A percentile compares a stretch with the other conserved stretches of the same genome.
These are phyloP conservation scores for Backusella psychrophila DNA, from an alignment of 192 early-diverging fungal genomes.

Conservation along the genomic window DNA sequence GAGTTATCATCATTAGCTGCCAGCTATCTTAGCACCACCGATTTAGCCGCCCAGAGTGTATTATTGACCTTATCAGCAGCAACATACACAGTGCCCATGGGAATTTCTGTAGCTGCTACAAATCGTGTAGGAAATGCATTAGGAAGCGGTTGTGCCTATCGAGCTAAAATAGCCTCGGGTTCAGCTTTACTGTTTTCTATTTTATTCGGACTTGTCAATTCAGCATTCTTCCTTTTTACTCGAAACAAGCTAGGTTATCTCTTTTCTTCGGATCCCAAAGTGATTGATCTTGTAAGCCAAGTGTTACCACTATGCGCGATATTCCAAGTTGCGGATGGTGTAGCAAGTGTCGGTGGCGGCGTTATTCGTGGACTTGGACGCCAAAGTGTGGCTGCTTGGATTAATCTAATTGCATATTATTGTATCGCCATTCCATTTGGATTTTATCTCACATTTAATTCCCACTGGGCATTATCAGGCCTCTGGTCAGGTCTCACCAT, in stretches of 20 bases:
- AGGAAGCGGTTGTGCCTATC: conserved; percentile 45
- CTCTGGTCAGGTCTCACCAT: conserved; percentile 51
- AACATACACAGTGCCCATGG: conserved; percentile 49
- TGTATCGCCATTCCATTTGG: conserved; percentile 56
- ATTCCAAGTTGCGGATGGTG: conserved; percentile 58
- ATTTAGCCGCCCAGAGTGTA: conserved; percentile 56
- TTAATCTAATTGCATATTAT: conserved; percentile 57
- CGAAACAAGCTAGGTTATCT: conserved; percentile 57
- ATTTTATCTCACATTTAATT: conserved; percentile 47
- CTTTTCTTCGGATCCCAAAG: conserved; percentile 64
- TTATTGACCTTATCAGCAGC: conserved; percentile 49
- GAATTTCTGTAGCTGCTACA: conserved; percentile 49
- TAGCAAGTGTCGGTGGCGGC: conserved; percentile 47
- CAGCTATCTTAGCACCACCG: conserved; percentile 49
- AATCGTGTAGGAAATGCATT: conserved; percentile 56
- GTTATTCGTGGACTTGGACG: conserved; percentile 53
- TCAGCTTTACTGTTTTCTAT: conserved; percentile 46
- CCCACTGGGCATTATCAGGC: conserved; percentile 41
- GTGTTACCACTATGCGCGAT: conserved; percentile 78
- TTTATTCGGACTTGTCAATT: conserved; percentile 49
- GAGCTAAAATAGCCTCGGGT: conserved; percentile 53
- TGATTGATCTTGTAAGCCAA: conserved; percentile 64
- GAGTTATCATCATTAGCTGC: conserved; percentile 70
- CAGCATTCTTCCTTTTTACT: conserved; percentile 43
- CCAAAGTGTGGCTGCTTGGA: conserved; percentile 50